Base-by-base conservation (phyloP, 2,329 filamentous ascomycete species). In the Cladophialophora bantiana region DNA sequence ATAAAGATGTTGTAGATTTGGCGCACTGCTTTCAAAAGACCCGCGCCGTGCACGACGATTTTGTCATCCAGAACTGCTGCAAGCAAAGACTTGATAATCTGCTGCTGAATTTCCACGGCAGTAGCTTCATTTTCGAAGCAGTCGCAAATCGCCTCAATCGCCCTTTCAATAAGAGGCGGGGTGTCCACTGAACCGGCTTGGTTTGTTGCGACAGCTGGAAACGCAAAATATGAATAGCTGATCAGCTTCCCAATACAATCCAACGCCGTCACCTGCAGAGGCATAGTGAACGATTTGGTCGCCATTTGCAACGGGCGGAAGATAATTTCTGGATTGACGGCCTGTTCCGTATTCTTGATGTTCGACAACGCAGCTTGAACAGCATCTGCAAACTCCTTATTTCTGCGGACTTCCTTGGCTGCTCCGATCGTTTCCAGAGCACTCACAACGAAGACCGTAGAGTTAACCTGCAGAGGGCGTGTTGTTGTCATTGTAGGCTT, bases 1-100 rank as follows among this genome's bases (percentile, higher is more conserved):
- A 99, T 85, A 79, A 99, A 99, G 73, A 99, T 96, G 82, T 99
- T 99, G 84, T 99, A 99, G 66, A 97, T 96, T 79, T 98, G 93
- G 73, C 95, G 91, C 71, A 99, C 93, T 62, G 95, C 94, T 82
- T 99, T 99, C 71, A 99, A 85, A 69, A 99, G 85, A 70, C 95
- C 96, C 42, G 95, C 94, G 66, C 95, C 95, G 78, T 99, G 95
- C 1, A 99, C 96, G 52, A 99, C 93, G 71, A 98, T 97, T 82
- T 98, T 99, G 82, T 99, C 95, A 77, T 98, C 98, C 71, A 99
- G 83, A 13, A 99, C 95, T 13, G 96, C 96, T 13, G 95, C 94
- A 67, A 99, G 83, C 67, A 99, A 84, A 1, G 95, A 98, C 81
- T 99, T 98, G 78, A 99, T 93, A 73, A 99, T 99, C 80, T 99